Evolutionary conservation across 352 stramenopile genomes (phyloP).

Genomic region (Globisporangium lucens): DNA sequence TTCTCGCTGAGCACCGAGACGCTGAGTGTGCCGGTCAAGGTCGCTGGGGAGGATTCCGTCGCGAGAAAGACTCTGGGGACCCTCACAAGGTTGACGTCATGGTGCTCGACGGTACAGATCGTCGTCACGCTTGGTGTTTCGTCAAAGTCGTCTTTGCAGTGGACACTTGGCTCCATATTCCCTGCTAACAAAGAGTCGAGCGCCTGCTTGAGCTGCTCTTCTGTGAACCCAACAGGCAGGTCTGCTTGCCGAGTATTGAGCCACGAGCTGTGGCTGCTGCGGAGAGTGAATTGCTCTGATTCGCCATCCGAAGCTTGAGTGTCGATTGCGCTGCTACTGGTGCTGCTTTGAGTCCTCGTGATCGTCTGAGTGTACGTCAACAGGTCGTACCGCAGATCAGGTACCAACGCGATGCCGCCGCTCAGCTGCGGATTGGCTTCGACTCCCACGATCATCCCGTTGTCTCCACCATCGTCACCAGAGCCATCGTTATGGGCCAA

Average conservation of each 20-base stretch:
- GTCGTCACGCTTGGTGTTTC: neutral
- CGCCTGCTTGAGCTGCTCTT: conserved; percentile 4
- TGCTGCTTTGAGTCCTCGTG: conserved; percentile 1
- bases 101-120: conserved; percentile 13
- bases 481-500: conserved; percentile 1
- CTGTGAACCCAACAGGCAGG: conserved; percentile 3
- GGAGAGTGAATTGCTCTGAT: neutral
- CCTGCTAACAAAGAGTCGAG: neutral
- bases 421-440: conserved; percentile 6
- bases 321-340: neutral
- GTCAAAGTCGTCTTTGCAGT: conserved; percentile 2
- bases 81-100: neutral
- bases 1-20: conserved; percentile 2
- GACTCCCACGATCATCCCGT: conserved; percentile 26
- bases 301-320: neutral
- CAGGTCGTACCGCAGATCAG: neutral
- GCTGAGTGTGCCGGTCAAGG: neutral
- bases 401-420: neutral
- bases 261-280: conserved; percentile 15
- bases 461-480: conserved; percentile 2
- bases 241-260: neutral
- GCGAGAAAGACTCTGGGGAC: conserved; percentile 7
- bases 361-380: conserved; percentile 15
- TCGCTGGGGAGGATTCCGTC: neutral
- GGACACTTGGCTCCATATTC: neutral